Conservation (phyloP, 2,329 filamentous ascomycete genomes). For the Fusarium brevicatenulatum region DNA sequence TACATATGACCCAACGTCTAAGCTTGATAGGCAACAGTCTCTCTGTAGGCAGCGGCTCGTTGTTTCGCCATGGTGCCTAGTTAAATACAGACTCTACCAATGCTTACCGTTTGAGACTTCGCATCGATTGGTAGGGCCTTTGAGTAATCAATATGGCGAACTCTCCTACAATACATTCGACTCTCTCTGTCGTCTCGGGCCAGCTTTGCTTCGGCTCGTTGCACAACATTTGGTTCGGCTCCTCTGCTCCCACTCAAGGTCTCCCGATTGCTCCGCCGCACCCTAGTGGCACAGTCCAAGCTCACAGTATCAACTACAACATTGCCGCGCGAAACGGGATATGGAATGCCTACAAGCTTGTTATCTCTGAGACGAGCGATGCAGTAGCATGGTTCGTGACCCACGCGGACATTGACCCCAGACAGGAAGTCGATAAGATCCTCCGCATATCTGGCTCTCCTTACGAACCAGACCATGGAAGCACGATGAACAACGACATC, state of each 20-base stretch:
- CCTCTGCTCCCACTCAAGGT: background rate
- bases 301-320: background rate
- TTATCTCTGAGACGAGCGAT: background rate
- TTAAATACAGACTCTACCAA: background rate
- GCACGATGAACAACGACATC: background rate
- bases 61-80: background rate
- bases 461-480: background rate
- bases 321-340: background rate
- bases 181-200: background rate
- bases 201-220: background rate
- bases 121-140: background rate
- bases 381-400: background rate
- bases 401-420: background rate
- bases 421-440: background rate
- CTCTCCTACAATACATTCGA: background rate
- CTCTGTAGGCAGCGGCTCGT: background rate
- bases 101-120: background rate
- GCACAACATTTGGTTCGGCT: background rate
- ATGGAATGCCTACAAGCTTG: background rate
- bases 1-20: background rate
- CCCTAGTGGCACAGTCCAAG: background rate
- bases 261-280: background rate
- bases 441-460: background rate
- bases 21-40: background rate
- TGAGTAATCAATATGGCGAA: background rate